Evolutionary conservation across 1,139 yeast species (phyloP), one percentile per base, ranked within the genome.

Genomic region (Blastobotrys elegans): DNA sequence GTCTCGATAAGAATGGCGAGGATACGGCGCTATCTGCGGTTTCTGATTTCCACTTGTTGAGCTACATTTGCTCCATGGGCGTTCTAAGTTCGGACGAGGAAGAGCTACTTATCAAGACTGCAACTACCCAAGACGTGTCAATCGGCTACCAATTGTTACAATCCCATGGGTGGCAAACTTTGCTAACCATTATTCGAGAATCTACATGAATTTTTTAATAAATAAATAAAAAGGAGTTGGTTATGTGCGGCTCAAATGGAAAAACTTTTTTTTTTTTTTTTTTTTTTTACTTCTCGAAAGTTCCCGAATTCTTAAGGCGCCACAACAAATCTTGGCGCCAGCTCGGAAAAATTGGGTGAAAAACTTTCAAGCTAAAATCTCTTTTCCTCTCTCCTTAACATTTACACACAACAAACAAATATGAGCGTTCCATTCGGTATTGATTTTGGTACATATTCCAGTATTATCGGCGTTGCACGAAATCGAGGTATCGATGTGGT

Each of bases 401-500:
- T n/a, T n/a, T n/a, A n/a, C n/a, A n/a, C n/a, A n/a, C n/a, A n/a
- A n/a, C n/a, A 26, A 29, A 33, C 24, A 34, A 72, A 58, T 44
- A 82, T 82, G 86, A 81, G 87, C 69, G 81, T 87, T 68, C 97
- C 97, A 71, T 87, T 92, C 66, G 98, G 98, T 76, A 84, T 92
- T 72, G 99, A 92, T 81, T 83, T 92, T 69, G 99, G 99, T 75
- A 89, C 89, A 75, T 77, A 80, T 76, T 86, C 79, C 54, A 82
- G 95, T 56, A 97, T 90, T 59, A 79, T 92, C 66, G 97, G 97
- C 42, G 95, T 95, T 68, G 98, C 98, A 56, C 86, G 95, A 71
- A 92, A 92, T 80, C 83, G 97, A 76, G 97, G 97, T 66, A 92
- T 94, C 68, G 98, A 92, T 71, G 84, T 94, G 63, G 87, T 92